Evolutionary conservation across 805 yeast genomes (phyloP).

Genomic region (Candida ulmi): DNA sequence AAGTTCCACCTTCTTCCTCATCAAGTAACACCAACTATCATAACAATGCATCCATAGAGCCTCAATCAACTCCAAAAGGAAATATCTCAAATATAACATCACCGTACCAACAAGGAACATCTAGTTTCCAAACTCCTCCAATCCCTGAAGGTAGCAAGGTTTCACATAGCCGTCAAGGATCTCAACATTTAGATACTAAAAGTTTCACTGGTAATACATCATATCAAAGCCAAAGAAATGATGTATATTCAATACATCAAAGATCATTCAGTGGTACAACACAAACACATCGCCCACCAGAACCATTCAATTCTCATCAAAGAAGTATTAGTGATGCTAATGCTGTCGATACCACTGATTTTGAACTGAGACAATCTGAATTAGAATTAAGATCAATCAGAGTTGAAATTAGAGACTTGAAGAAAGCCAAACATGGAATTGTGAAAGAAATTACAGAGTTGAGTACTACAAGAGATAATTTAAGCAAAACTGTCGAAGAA

Average conservation of each 20-base stretch:
- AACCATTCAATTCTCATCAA: neutral
- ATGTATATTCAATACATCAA: neutral
- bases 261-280: constrained; percentile 6
- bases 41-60: no score
- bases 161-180: constrained; percentile 2
- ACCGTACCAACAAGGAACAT: constrained; percentile 14
- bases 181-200: neutral
- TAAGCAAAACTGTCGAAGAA: constrained; percentile 39
- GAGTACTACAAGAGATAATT: constrained; percentile 36
- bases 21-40: constrained; percentile 4
- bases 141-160: constrained; percentile 11
- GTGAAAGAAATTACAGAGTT: constrained; percentile 48
- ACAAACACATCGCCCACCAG: neutral
- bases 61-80: constrained; percentile 3
- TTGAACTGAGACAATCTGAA: constrained; percentile 24
- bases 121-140: constrained; percentile 25
- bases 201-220: neutral
- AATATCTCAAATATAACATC: neutral
- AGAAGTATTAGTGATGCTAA: constrained; percentile 12
- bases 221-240: constrained; percentile 1
- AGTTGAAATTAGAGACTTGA: constrained; percentile 34
- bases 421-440: constrained; percentile 37
- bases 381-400: constrained; percentile 36
- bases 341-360: constrained; percentile 4
- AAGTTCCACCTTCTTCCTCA: constrained; percentile 7